Percentiles rank a stretch among this genome's conserved stretches.
Conservation (phyloP, 2,329 filamentous ascomycete species). For the Fusarium chaquense region DNA sequence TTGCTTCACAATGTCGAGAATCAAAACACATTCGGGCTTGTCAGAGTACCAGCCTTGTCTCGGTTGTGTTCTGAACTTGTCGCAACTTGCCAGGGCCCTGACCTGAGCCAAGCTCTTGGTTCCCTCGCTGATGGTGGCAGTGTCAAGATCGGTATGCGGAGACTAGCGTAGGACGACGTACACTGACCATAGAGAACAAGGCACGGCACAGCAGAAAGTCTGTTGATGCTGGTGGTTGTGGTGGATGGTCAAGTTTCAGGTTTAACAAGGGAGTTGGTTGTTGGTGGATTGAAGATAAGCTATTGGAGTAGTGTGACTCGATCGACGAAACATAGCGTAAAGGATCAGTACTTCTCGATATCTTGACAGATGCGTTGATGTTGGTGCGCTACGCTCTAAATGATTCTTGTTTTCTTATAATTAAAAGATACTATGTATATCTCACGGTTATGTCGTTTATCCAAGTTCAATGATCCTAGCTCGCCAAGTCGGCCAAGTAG, state of each 20-base stretch:
- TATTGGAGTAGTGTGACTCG: not conserved
- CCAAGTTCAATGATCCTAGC: not conserved
- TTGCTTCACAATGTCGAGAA: conserved; percentile 28
- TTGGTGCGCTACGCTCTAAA: not conserved
- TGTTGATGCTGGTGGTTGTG: conserved; percentile 29
- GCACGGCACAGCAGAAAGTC: not conserved
- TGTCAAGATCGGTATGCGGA: conserved; percentile 44
- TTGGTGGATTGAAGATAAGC: not conserved
- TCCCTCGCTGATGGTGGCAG: conserved; percentile 23
- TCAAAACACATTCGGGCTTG: conserved; percentile 14
- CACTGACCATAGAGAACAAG: not conserved
- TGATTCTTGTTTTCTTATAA: not conserved
- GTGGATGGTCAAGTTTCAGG: conserved; percentile 45
- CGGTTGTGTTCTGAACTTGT: conserved; percentile 30
- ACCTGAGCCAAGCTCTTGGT: conserved; percentile 17
- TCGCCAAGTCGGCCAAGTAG: conserved; percentile 10
- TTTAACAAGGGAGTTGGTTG: conserved; percentile 28
- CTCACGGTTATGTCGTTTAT: not conserved
- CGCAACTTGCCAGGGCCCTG: conserved; percentile 12
- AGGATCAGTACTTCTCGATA: not conserved
- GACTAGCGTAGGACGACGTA: conserved; percentile 17
- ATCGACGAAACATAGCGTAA: not conserved
- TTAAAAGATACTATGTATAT: not conserved
- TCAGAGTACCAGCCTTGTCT: conserved; percentile 33
- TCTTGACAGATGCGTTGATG: not conserved